A percentile compares a stretch with the other conserved stretches of the same genome.
Evolutionary conservation across 306 rosid species (phyloP).

Genomic region (Fragaria nilgerrensis): DNA sequence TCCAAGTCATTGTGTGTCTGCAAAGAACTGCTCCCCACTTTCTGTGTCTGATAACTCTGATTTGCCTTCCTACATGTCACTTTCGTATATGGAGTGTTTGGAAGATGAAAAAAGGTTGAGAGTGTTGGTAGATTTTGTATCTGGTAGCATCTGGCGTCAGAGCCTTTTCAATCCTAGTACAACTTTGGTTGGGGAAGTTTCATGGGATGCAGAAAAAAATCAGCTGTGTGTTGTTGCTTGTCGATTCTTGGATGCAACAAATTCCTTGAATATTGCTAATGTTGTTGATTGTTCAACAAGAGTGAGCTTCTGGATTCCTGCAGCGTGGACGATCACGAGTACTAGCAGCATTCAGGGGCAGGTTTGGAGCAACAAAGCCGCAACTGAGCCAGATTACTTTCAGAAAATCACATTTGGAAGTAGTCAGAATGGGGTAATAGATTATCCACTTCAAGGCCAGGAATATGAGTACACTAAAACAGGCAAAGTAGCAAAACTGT

Average conservation of each 20-base stretch:
- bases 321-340: slow-evolving; percentile 44
- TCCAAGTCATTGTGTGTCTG: slow-evolving; percentile 25
- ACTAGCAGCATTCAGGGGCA: slow-evolving; percentile 40
- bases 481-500: slow-evolving; percentile 29
- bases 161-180: slow-evolving; percentile 29
- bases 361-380: slow-evolving; percentile 52
- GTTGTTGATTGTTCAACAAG: slow-evolving; percentile 55
- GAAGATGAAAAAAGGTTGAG: slow-evolving; percentile 17
- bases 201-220: slow-evolving; percentile 49
- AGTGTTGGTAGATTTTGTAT: slow-evolving; percentile 26
- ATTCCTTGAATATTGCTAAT: slow-evolving; percentile 28
- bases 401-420: slow-evolving; percentile 31
- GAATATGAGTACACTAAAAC: slow-evolving; percentile 48
- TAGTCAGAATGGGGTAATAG: not conserved
- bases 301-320: slow-evolving; percentile 38
- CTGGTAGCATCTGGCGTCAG: not conserved
- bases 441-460: not conserved
- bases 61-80: slow-evolving; percentile 29
- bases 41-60: not conserved
- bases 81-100: slow-evolving; percentile 29
- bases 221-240: slow-evolving; percentile 41
- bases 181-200: slow-evolving; percentile 53
- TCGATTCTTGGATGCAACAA: slow-evolving; percentile 10
- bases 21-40: slow-evolving; percentile 44
- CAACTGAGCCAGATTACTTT: slow-evolving; percentile 33